A percentile compares a stretch with the other conserved stretches of the same genome.
These are phyloP conservation scores for Candida dubliniensis DNA, from an alignment of 1,139 yeast species.

Conservation along the genomic window DNA sequence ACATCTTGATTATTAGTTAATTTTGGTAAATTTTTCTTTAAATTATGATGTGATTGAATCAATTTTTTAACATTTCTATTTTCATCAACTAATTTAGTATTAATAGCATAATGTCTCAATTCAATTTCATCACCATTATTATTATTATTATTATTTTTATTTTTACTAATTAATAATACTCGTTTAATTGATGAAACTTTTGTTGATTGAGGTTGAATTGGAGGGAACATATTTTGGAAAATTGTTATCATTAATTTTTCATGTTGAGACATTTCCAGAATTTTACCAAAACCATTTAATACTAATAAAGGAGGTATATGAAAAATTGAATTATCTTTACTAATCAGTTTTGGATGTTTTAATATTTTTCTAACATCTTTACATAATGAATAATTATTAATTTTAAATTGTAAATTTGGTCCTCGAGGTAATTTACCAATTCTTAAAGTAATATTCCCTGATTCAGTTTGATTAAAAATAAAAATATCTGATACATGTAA, in stretches of 20 bases:
- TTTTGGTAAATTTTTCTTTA: slow-evolving; percentile 73
- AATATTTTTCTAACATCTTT: slow-evolving; percentile 76
- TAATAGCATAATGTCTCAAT: slow-evolving; percentile 86
- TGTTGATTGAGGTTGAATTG: slow-evolving; percentile 80
- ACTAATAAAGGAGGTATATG: slow-evolving; percentile 85
- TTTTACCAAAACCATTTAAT: slow-evolving; percentile 76
- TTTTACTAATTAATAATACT: slow-evolving; percentile 80
- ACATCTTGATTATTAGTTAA: slow-evolving; percentile 69
- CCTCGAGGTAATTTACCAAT: slow-evolving; percentile 90
- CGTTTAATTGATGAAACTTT: slow-evolving; percentile 74
- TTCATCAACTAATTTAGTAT: slow-evolving; percentile 83
- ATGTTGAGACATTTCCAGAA: slow-evolving; percentile 55
- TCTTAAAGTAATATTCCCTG: slow-evolving; percentile 81
- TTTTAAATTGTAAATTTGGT: slow-evolving; percentile 84
- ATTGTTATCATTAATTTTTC: slow-evolving; percentile 86
- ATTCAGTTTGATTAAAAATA: slow-evolving; percentile 75
- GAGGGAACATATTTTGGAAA: slow-evolving; percentile 95
- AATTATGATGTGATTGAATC: slow-evolving; percentile 60
- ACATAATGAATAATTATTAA: slow-evolving; percentile 73
- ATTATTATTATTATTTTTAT: slow-evolving; percentile 69
- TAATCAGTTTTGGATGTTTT: slow-evolving; percentile 68
- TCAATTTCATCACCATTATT: slow-evolving; percentile 71
- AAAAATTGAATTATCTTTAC: slow-evolving; percentile 63
- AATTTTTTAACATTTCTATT: slow-evolving; percentile 78
- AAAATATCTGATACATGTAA: slow-evolving; percentile 87